A percentile compares a stretch with the other conserved stretches of the same genome.
These are phyloP conservation scores for Microthyrium microscopicum DNA, from an alignment of 2,329 filamentous ascomycete species.

Conservation along the genomic window DNA sequence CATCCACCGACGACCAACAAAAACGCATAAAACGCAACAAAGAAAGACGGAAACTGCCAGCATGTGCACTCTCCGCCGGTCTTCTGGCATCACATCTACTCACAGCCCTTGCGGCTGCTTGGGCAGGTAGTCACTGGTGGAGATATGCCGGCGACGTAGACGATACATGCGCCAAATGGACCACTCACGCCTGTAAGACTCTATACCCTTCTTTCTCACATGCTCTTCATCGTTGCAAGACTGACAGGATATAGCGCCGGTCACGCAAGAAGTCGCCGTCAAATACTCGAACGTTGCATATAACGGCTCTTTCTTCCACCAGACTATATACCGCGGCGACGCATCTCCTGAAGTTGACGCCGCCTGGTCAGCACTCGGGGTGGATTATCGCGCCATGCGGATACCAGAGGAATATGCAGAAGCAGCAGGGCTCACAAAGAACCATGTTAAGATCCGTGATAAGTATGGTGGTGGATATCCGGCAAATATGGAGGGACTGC, in stretches of 20 bases:
- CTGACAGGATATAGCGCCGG: constrained; percentile 14
- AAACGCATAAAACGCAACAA: too few species aligned
- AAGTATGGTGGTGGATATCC: constrained; percentile 42
- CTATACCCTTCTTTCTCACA: too few species aligned
- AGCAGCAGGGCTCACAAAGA: constrained; percentile 32
- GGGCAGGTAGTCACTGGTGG: too few species aligned
- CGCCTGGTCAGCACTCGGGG: constrained; percentile 37
- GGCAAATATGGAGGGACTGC: constrained; percentile 41
- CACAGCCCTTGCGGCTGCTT: too few species aligned
- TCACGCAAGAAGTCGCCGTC: constrained; percentile 24
- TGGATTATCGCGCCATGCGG: constrained; percentile 25
- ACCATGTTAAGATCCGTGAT: constrained; percentile 38
- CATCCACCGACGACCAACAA: too few species aligned
- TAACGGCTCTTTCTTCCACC: constrained; percentile 39
- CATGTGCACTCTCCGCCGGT: too few species aligned
- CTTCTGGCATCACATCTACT: too few species aligned
- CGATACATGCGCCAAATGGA: too few species aligned
- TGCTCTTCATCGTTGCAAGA: too few species aligned
- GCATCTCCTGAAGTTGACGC: constrained; percentile 37
- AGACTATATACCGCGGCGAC: constrained; percentile 35
- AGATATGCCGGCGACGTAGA: too few species aligned
- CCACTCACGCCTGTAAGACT: too few species aligned
- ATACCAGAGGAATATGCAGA: background rate
- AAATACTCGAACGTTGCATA: constrained; percentile 28
- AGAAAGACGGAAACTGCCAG: too few species aligned